Percentiles rank a stretch among this genome's conserved stretches.
Conservation (phyloP, 2,329 filamentous ascomycete species). For the Pseudogymnoascus sp. region DNA sequence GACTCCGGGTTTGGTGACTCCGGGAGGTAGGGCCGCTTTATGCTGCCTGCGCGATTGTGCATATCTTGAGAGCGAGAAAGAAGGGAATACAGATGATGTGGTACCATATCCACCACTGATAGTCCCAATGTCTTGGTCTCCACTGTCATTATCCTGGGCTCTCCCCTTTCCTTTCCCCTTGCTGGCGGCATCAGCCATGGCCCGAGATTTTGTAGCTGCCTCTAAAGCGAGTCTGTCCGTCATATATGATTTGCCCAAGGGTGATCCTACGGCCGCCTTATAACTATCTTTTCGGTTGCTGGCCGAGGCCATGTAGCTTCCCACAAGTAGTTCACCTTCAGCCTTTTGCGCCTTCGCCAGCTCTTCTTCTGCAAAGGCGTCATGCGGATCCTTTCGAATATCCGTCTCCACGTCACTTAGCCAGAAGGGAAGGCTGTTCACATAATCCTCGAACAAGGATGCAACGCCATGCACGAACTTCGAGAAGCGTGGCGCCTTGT, state of each 20-base stretch:
- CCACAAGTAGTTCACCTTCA: conserved; percentile 83
- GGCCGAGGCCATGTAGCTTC: conserved; percentile 67
- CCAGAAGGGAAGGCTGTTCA: conserved; percentile 97
- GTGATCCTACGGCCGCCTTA: conserved; percentile 58
- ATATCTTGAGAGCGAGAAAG: conserved; percentile 76
- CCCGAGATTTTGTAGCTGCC: conserved; percentile 22
- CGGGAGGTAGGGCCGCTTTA: conserved; percentile 63
- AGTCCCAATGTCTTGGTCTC: conserved; percentile 27
- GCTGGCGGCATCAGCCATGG: conserved; percentile 26
- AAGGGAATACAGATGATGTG: conserved; percentile 69
- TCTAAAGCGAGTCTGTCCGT: conserved; percentile 49
- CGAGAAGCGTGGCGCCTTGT: conserved; percentile 83
- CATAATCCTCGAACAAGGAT: conserved; percentile 86
- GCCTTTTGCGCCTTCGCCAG: conserved; percentile 72
- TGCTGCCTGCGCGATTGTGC: conserved; percentile 49
- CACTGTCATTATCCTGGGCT: conserved; percentile 25
- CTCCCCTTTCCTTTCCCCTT: conserved; percentile 18
- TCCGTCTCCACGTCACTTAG: conserved; percentile 84
- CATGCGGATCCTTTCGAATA: conserved; percentile 86
- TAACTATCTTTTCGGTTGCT: conserved; percentile 38
- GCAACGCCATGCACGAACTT: conserved; percentile 96
- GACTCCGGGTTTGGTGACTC: conserved; percentile 74
- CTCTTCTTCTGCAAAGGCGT: conserved; percentile 87
- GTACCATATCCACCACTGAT: conserved; percentile 44
- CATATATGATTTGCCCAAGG: conserved; percentile 59